phyloP scores from a whole-genome alignment of 2,329 filamentous ascomycete species.

The Hymenoscyphus infarciens region DNA sequence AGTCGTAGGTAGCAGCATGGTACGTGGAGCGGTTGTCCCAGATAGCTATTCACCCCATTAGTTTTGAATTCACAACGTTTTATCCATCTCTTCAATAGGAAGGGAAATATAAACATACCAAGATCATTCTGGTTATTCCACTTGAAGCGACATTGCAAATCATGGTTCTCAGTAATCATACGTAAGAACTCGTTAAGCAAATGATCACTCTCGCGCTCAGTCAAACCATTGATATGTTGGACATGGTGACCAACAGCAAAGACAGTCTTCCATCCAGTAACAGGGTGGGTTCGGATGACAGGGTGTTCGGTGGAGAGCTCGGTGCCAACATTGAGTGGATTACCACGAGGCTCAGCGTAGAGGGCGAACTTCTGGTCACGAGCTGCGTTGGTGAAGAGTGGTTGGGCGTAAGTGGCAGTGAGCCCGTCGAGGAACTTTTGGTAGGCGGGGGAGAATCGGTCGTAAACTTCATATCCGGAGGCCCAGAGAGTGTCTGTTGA shows the following conservation, averaged over 20 bases:
- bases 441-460: conserved; percentile 55
- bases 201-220: conserved; percentile 49
- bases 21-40: conserved; percentile 60
- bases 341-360: conserved; percentile 47
- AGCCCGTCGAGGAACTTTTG: conserved; percentile 56
- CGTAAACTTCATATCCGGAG: conserved; percentile 62
- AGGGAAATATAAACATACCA: conserved; percentile 23
- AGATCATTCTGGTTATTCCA: conserved; percentile 51
- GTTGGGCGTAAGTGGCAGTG: conserved; percentile 53
- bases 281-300: conserved; percentile 54
- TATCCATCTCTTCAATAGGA: too few species aligned
- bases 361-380: conserved; percentile 43
- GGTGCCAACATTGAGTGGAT: conserved; percentile 54
- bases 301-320: conserved; percentile 44
- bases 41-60: conserved; percentile 44
- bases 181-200: conserved; percentile 36
- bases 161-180: conserved; percentile 51
- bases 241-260: conserved; percentile 49
- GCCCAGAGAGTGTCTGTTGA: conserved; percentile 40
- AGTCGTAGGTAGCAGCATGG: conserved; percentile 59
- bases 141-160: conserved; percentile 53
- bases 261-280: conserved; percentile 44
- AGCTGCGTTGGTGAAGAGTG: conserved; percentile 48
- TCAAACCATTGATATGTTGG: conserved; percentile 52
- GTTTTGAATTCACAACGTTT: not conserved